Evolutionary conservation across 441 rosid species (phyloP), one percentile per base, ranked within the genome.

Genomic region (Theobroma grandiflorum): DNA sequence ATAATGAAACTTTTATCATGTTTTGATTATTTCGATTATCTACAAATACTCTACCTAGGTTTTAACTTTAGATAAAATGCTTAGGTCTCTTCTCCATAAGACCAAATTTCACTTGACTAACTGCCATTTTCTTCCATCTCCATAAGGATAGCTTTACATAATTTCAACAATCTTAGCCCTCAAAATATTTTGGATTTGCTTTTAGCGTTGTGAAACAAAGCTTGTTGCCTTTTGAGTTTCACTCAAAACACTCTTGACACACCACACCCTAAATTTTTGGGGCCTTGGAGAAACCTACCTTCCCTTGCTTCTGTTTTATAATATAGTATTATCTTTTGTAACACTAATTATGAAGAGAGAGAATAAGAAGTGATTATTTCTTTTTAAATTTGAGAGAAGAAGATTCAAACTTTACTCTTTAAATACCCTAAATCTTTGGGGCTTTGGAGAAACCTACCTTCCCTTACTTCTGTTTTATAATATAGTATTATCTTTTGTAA

Each of bases 211-310:
- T 3, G 42, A 40, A 31, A 57, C 14, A 26, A 52, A 53, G 37
- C 6, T 8, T 8, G 42, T 16, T 18, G 6, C n/a, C 58, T 45
- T 53, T 26, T 11, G 55, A 76, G 64, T 63, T 68, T 11, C 45
- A 58, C 18, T 12, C 45, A 58, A 40, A 80, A 72, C 70, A 42
- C 72, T 37, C 58, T 85, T 68, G 77, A 33, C 35, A 68, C 83
- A 67, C 31, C 31, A 26, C 31, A 26, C 31, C 0, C 66, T 57
- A 37, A 50, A 49, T 70, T 78, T 33, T 12, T 42, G 59, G 11
- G n/a, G 31, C 16, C 53, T 61, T 69, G 33, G 47, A 26, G 63
- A 22, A 42, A 18, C 26, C 76, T 67, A 59, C 78, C 33, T 16
- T 69, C 22, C 63, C 15, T 62, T 16, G 2, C 9, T 16, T 53